Percentiles rank a stretch among this genome's conserved stretches.
Evolutionary conservation across 1,284 basidiomycete genomes (phyloP).

Genomic region (Acaromyces ingoldii): DNA sequence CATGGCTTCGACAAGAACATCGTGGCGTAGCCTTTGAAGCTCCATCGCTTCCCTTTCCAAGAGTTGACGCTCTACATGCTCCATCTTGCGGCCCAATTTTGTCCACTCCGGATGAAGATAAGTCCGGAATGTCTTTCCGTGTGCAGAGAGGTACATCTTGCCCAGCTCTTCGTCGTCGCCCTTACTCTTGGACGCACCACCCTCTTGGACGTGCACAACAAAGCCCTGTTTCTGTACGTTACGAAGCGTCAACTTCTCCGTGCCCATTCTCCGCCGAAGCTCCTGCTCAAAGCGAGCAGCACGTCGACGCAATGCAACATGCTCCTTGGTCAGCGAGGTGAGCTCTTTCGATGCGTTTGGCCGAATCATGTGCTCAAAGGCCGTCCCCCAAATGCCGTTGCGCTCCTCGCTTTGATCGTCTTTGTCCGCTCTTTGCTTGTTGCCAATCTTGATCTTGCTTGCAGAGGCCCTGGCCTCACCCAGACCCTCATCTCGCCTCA

Average conservation of each 20-base stretch:
- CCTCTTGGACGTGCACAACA: constrained; percentile 35
- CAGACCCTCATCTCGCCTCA: background rate
- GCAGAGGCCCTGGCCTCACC: constrained; percentile 6
- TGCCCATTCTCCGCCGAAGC: constrained; percentile 20
- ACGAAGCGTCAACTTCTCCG: constrained; percentile 30
- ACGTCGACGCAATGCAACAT: constrained; percentile 17
- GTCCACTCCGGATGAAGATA: constrained; percentile 38
- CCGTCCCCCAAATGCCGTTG: constrained; percentile 31
- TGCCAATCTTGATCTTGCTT: background rate
- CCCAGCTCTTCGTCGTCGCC: constrained; percentile 16
- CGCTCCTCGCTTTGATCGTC: background rate
- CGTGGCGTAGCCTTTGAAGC: constrained; percentile 33
- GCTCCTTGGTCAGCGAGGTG: constrained; percentile 17
- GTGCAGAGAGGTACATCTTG: constrained; percentile 24
- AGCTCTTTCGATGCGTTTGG: constrained; percentile 31
- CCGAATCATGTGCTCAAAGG: constrained; percentile 46
- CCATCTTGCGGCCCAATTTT: constrained; percentile 23
- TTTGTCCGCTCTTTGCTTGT: background rate
- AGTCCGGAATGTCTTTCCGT: constrained; percentile 33
- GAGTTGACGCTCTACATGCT: constrained; percentile 23
- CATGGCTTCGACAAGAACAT: constrained; percentile 14
- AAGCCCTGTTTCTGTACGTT: constrained; percentile 42
- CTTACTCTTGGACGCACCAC: constrained; percentile 11
- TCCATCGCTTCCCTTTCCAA: constrained; percentile 22
- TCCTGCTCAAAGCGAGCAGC: constrained; percentile 22